Base-by-base conservation (phyloP, 495 filamentous ascomycete species). In the Aspergillus leporis region DNA sequence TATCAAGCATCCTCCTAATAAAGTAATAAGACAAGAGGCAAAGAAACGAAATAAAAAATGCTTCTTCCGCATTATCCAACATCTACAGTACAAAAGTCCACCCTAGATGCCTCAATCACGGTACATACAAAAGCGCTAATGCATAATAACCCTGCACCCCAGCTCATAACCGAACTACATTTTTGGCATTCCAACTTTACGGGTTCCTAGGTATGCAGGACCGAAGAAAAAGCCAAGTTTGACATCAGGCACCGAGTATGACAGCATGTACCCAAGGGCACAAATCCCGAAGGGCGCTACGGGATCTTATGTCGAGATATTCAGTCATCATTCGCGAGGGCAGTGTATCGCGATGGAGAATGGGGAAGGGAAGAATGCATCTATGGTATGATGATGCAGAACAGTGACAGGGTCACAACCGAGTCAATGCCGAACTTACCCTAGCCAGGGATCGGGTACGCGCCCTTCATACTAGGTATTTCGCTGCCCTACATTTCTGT, bases 321-420 rank as follows among this genome's bases (percentile, higher is more conserved):
- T 16, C 38, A 5, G 12, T n/a, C 13, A 6, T 41, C 10, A 41
- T 41, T 41, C 12, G 38, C 16, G 32, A 41, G 38, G 16, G 12
- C 2, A 14, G 32, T 5, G 5, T 3, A 16, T 14, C 5, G 5
- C 12, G 38, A 41, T 41, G 38, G 38, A 16, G 38, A 41, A 41
- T 16, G 14, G 38, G n/a, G 16, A 41, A 16, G 5, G 16, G 38
- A 41, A 41, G 38, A 41, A 47, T 47, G 43, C 43, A 47, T 21
- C 43, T 47, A 47, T 47, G 43, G 43, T n/a, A 22, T 47, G 43
- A 47, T 47, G 43, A 7, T 47, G 43, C 43, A 47, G 43, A 47
- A 47, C 23, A 9, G 19, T 14, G 43, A 47, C 43, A 47, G 43
- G 43, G 43, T 14, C 1, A 47, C 3, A 47, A 3, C 43, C 43